A percentile compares a stretch with the other conserved stretches of the same genome.
Conservation (phyloP, 2,329 filamentous ascomycete genomes). For the Coleophoma crateriformis region DNA sequence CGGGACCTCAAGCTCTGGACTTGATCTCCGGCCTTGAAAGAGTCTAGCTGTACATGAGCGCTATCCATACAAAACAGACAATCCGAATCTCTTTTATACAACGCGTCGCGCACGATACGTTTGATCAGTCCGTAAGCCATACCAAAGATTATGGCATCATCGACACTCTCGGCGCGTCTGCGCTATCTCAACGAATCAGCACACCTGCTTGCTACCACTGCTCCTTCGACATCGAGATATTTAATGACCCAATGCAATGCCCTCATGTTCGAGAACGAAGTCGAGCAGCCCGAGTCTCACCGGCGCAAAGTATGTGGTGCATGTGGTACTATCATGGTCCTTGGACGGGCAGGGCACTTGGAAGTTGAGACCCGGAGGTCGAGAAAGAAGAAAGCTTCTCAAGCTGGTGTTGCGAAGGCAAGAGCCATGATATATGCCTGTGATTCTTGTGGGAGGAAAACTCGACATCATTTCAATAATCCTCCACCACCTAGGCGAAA, state of each 20-base stretch:
- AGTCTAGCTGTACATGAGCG: too few relatives aligned
- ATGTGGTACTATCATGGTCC: constrained; percentile 56
- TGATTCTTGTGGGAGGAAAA: constrained; percentile 18
- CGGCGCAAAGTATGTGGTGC: constrained; percentile 49
- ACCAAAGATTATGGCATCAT: constrained; percentile 13
- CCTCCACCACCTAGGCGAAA: constrained; percentile 2
- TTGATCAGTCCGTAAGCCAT: not conserved
- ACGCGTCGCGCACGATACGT: constrained; percentile 1
- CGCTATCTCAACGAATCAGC: constrained; percentile 49
- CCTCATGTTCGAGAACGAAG: constrained; percentile 41
- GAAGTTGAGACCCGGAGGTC: constrained; percentile 5
- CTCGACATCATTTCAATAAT: constrained; percentile 11
- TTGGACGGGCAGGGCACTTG: constrained; percentile 31
- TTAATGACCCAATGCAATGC: constrained; percentile 49
- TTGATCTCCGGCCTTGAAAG: not conserved
- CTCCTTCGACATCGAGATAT: constrained; percentile 53
- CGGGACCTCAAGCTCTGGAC: not conserved
- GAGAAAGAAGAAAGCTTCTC: not conserved
- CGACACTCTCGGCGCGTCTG: constrained; percentile 23
- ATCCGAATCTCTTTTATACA: not conserved
- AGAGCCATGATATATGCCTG: constrained; percentile 22
- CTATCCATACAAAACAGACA: not conserved
- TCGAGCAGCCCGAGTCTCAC: constrained; percentile 40
- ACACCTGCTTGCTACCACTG: constrained; percentile 45
- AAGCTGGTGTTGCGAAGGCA: not conserved